Evolutionary conservation across 495 filamentous ascomycete species (phyloP), one percentile per base, ranked within the genome.

Genomic region (Lasiosphaeria miniovina): DNA sequence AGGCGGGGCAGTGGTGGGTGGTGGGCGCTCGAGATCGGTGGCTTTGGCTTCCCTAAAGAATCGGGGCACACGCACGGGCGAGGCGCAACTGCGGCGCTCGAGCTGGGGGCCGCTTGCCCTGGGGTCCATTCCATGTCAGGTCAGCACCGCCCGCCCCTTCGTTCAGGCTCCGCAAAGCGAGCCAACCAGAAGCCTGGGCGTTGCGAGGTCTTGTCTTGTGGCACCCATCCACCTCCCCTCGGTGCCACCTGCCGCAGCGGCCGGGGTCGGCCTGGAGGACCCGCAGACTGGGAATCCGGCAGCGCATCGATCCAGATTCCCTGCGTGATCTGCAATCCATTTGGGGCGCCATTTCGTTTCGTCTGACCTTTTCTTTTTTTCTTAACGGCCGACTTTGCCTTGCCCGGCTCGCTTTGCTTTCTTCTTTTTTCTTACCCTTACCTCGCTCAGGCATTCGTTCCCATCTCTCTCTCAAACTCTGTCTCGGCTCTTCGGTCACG

Each of bases 281-380:
- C 43, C 43, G 43, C 12, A 46, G 43, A 46, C 43, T 46, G 43
- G 43, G 43, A 46, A 46, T 46, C 43, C 43, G 15, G 43, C 12
- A 46, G 43, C 15, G 12, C 43, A 46, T 46, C 6, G 43, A 46
- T 46, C 43, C 12, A 46, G 24, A 46, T 46, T 46, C 15, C 12
- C 43, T 46, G 43, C 43, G 43, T 46, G 43, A 46, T 46, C 43
- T 46, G 43, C 43, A 46, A 46, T 46, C 43, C 43, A 11, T 46
- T 46, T 14, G 24, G 24, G 24, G 24, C 24, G 24, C 43, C 4
- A 14, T 46, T 46, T n/a, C 43, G 43, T 46, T 46, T 46, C 43
- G 43, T 46, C 43, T 5, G 43, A 46, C 43, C 43, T 14, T 46
- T 45, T 45, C 41, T n/a, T 24, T 24, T 24, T 24, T 24, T 24